Base-by-base conservation (phyloP, 2,329 filamentous ascomycete species). In the Phaeophleospora eucalypticola region DNA sequence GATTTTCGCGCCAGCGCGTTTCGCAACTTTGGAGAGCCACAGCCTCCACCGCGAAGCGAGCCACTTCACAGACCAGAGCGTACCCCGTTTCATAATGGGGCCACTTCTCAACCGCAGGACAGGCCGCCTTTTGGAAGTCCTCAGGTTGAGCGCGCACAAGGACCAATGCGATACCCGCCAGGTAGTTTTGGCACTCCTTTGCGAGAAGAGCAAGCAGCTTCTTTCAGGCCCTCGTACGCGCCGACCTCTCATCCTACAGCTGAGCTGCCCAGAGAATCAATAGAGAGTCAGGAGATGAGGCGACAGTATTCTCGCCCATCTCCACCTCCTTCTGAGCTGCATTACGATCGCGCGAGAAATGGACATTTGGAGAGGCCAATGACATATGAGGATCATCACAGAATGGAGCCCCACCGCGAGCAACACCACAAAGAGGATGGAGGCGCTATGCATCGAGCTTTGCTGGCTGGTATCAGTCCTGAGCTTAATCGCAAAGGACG, bases 401-500 rank as follows among this genome's bases (percentile, higher is more conserved):
- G 66, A 45, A 76, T 70, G 59, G 79, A 81, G 41, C 74, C 80
- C 34, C 49, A 57, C 20, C 54, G 59, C 15, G 59, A 58, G 33
- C 75, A 80, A 32, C 76, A 79, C 43, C 56, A 59, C 21, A 65
- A 65, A 42, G 61, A 58, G 41, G 63, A 60, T 40, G 63, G 64
- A 27, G 53, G 59, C 8, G 56, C 82, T 76, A 49, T 57, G 1
- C 60, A 61, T 33, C 76, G 86, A 51, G 83, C 80, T 32, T 75
- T 95, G 36, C 73, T 95, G n/a, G n/a, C n/a, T 12, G 83, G 82
- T 2, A 78, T 95, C 9, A 76, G 79, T 36, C 69, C 75, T 12
- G 88, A 94, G 58, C 84, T 87, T 47, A 83, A 84, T 49, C 89
- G 89, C 61, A 82, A 88, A 43, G 90, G 90, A 1, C 83, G 90